phyloP scores from a whole-genome alignment of 75 land plant species.

The Pinus taeda region DNA sequence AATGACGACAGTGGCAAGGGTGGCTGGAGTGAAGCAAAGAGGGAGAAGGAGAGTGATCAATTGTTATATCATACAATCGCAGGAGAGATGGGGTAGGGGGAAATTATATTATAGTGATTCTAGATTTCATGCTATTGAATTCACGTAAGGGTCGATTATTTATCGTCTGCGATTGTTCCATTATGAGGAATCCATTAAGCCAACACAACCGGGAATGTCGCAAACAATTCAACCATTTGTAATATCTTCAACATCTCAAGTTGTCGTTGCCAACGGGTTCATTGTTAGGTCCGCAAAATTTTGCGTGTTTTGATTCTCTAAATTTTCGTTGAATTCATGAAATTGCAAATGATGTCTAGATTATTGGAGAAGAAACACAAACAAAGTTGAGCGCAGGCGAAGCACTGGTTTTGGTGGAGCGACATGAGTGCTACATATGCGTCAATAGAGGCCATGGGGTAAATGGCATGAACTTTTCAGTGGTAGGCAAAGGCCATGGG shows the following conservation, averaged over 20 bases:
- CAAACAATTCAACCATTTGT: too few species aligned
- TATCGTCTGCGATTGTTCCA: too few species aligned
- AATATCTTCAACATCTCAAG: too few species aligned
- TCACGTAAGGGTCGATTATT: background rate
- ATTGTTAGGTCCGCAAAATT: too few species aligned
- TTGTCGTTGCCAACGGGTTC: too few species aligned
- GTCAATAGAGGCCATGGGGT: slow-evolving; percentile 10
- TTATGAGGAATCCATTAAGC: too few species aligned
- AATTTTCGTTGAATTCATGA: too few species aligned
- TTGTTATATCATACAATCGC: too few species aligned
- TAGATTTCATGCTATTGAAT: background rate
- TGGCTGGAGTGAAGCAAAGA: background rate
- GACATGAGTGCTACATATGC: background rate
- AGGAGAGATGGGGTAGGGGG: background rate
- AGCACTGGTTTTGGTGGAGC: background rate
- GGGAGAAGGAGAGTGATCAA: background rate
- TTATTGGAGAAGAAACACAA: background rate
- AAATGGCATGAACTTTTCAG: background rate
- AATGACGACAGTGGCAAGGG: background rate
- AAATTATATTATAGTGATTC: background rate
- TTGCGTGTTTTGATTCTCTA: too few species aligned
- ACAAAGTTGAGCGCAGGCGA: background rate
- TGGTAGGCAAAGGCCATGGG: too few species aligned
- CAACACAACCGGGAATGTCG: too few species aligned
- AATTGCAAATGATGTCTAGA: too few species aligned